phyloP scores from a whole-genome alignment of 495 filamentous ascomycete genomes.

The Neurospora africana region DNA sequence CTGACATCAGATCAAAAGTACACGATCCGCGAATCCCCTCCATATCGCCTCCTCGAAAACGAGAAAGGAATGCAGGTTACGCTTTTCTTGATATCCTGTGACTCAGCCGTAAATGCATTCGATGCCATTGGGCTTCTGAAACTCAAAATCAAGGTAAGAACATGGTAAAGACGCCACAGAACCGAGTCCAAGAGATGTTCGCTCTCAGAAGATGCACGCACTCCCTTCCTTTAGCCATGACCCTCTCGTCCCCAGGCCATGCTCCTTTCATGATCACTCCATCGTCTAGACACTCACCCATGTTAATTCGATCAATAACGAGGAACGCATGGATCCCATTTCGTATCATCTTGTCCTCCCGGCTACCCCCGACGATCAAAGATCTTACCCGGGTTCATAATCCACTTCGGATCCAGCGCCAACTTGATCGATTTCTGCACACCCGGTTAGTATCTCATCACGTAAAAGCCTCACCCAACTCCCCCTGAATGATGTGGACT shows the following conservation, averaged over 20 bases:
- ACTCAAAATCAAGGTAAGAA: neutral
- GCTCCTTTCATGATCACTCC: neutral
- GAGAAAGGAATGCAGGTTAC: neutral
- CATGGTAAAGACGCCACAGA: neutral
- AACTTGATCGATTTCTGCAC: slow-evolving; percentile 59
- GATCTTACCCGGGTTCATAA: slow-evolving; percentile 87
- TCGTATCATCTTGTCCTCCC: neutral
- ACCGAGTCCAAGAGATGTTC: neutral
- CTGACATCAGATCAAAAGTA: neutral
- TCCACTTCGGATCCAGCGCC: slow-evolving; percentile 79
- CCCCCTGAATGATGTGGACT: neutral
- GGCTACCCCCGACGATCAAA: slow-evolving; percentile 44
- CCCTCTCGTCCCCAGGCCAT: neutral
- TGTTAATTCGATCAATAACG: neutral
- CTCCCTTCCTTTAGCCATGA: neutral
- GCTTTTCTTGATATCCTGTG: neutral
- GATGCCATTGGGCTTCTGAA: neutral
- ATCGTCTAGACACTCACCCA: neutral
- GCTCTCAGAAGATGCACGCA: neutral
- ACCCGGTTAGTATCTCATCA: neutral
- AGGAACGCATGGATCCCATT: neutral
- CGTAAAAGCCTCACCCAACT: neutral
- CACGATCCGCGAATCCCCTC: neutral
- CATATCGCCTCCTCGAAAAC: neutral
- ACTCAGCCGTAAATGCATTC: neutral